Conservation (phyloP, 106 monocot species). For the Dendrobium chrysotoxum region DNA sequence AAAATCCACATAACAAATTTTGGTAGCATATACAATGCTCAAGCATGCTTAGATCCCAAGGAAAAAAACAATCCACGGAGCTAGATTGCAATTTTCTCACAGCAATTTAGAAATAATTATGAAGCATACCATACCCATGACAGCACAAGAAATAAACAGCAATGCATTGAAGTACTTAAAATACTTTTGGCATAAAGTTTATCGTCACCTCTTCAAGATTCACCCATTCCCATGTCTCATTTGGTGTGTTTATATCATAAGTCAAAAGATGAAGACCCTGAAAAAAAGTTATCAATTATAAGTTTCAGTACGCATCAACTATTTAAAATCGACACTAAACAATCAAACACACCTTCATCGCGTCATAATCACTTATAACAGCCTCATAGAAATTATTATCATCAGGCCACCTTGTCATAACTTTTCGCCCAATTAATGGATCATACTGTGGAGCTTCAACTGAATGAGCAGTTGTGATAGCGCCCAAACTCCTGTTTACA, state of each 20-base stretch:
- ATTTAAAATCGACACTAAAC: slow-evolving; percentile 16
- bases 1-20: neutral
- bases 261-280: slow-evolving; percentile 84
- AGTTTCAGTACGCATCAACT: slow-evolving; percentile 12
- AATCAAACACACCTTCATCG: slow-evolving; percentile 51
- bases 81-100: neutral
- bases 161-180: neutral
- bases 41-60: neutral
- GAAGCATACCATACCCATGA: neutral
- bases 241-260: slow-evolving; percentile 75
- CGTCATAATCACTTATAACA: slow-evolving; percentile 84
- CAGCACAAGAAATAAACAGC: slow-evolving; percentile 1
- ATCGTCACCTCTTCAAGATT: slow-evolving; percentile 71
- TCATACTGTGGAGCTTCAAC: slow-evolving; percentile 35
- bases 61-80: neutral
- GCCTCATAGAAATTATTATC: slow-evolving; percentile 96
- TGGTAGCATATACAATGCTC: neutral
- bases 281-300: slow-evolving; percentile 16
- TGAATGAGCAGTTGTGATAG: slow-evolving; percentile 16
- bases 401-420: slow-evolving; percentile 87
- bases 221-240: slow-evolving; percentile 95
- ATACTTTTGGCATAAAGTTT: neutral
- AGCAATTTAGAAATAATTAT: neutral
- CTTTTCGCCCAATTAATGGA: slow-evolving; percentile 78
- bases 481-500: slow-evolving; percentile 27